phyloP scores from a whole-genome alignment of 805 yeast species.

The Kregervanrija delftensis region DNA sequence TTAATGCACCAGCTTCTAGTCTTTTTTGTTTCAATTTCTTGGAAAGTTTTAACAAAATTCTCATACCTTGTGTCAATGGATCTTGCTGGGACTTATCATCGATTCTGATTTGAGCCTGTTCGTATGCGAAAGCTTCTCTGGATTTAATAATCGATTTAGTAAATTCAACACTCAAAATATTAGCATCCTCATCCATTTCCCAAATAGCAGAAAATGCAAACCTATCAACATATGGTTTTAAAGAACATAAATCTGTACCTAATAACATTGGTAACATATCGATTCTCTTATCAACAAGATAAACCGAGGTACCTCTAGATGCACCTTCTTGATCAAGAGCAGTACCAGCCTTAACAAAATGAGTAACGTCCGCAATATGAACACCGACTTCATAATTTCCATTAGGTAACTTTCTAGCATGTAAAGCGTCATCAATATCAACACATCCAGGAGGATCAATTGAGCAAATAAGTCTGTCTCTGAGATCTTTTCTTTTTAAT shows the following conservation, averaged over 20 bases:
- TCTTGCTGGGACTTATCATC: conserved; percentile 74
- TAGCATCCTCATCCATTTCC: conserved; percentile 86
- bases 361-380: conserved; percentile 98
- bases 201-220: conserved; percentile 93
- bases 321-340: conserved; percentile 95
- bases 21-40: conserved; percentile 79
- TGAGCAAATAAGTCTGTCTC: conserved; percentile 86
- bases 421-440: conserved; percentile 97
- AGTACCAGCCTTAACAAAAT: conserved; percentile 89
- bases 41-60: conserved; percentile 72
- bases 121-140: conserved; percentile 91
- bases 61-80: conserved; percentile 83
- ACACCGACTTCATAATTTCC: conserved; percentile 98
- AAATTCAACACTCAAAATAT: conserved; percentile 70
- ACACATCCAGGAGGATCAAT: conserved; percentile 98
- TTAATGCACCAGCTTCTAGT: conserved; percentile 91
- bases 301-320: conserved; percentile 93
- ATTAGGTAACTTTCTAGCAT: conserved; percentile 76
- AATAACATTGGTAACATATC: conserved; percentile 95
- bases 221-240: conserved; percentile 91
- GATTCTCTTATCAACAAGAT: conserved; percentile 94
- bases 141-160: conserved; percentile 87
- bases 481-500: conserved; percentile 69
- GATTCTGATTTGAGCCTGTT: conserved; percentile 84
- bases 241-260: conserved; percentile 93